Evolutionary conservation across 805 yeast species (phyloP).

Genomic region (Schwanniomyces occidentalis): DNA sequence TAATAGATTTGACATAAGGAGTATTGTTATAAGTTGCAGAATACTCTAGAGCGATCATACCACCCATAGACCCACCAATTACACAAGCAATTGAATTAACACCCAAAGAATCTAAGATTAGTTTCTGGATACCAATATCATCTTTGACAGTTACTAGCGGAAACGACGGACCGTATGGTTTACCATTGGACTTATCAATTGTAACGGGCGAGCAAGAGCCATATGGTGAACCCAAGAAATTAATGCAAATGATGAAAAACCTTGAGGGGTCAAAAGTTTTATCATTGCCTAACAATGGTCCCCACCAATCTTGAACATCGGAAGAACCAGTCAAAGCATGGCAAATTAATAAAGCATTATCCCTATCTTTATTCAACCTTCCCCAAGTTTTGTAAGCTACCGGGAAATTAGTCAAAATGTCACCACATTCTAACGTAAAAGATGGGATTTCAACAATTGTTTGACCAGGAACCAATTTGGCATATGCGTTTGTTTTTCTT

Average conservation of each 20-base stretch:
- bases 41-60: constrained; percentile 93
- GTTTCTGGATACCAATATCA: constrained; percentile 76
- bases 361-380: constrained; percentile 61
- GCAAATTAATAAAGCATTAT: constrained; percentile 85
- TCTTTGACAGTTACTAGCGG: constrained; percentile 94
- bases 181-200: constrained; percentile 70
- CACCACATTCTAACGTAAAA: constrained; percentile 80
- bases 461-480: constrained; percentile 72
- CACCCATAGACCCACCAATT: constrained; percentile 99
- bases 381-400: constrained; percentile 98
- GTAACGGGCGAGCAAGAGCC: constrained; percentile 94
- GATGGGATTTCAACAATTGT: constrained; percentile 75
- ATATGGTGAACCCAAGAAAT: constrained; percentile 95
- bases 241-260: constrained; percentile 83
- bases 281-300: constrained; percentile 83
- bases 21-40: constrained; percentile 60
- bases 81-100: constrained; percentile 81
- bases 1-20: constrained; percentile 65
- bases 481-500: constrained; percentile 61
- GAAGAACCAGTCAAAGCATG: constrained; percentile 96
- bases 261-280: constrained; percentile 89
- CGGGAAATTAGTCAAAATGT: constrained; percentile 68
- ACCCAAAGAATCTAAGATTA: constrained; percentile 76
- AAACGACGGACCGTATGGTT: constrained; percentile 89
- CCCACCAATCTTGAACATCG: constrained; percentile 99